Base-by-base conservation (phyloP, 2,329 filamentous ascomycete genomes). In the Pseudogymnoascus sp. region DNA sequence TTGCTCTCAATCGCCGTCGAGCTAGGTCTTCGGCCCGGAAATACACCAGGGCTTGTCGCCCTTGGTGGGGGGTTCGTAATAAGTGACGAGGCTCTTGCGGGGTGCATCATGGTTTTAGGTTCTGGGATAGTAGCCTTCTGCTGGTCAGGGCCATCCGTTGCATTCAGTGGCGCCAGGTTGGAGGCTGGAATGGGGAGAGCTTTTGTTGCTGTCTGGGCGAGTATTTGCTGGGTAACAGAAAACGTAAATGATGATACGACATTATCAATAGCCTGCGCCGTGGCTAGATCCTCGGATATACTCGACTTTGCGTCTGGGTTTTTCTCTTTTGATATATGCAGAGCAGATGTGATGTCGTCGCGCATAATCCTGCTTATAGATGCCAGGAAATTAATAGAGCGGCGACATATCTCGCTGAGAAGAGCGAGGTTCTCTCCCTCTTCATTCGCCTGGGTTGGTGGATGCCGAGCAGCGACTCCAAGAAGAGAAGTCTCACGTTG, bases 361-460 rank as follows among this genome's bases (percentile, higher is more conserved):
- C 92, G 84, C 77, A 97, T 86, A 22, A 92, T 85, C 61, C 90
- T 85, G 2, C 91, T 89, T 38, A 91, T 87, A 39, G 88, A 84
- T 1, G 90, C 88, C 38, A 97, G 88, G 69, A 97, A 97, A 65
- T 90, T 87, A 8, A 94, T 81, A 1, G 91, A 87, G 63, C 92
- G 84, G 64, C 86, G 86, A 72, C 92, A 96, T 28, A 97, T 85
- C 70, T 97, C 92, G 1, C 91, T 89, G n/a, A 97, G 81, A 65
- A 92, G 84, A 8, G 83, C 78, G 23, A 97, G 76, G 68, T 96
- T 89, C 72, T 96, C 91, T 0, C 81, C 73, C 64, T 89, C 87
- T 42, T 86, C 83, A 0, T 79, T 77, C 1, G 66, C 66, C 23
- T 80, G 80, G 0, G 79, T 75, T 0, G 79, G 76, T 7, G 76